phyloP scores from a whole-genome alignment of 2,329 filamentous ascomycete genomes.

The Sclerotinia borealis region DNA sequence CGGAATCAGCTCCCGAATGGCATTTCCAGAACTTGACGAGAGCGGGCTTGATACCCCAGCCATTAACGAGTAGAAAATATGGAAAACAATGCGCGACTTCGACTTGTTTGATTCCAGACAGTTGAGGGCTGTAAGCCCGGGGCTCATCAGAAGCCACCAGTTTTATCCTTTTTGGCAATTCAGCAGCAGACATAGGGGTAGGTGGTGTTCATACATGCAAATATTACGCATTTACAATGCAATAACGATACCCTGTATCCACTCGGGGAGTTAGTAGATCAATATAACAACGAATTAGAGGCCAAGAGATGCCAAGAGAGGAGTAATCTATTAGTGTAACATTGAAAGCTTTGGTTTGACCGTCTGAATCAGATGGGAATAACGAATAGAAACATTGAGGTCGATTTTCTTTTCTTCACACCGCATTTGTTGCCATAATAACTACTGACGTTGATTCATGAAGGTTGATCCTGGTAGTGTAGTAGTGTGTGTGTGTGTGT shows the following conservation, averaged over 20 bases:
- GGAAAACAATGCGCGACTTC: slow-evolving; percentile 27
- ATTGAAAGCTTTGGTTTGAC: background rate
- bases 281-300: background rate
- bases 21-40: slow-evolving; percentile 36
- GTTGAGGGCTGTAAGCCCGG: slow-evolving; percentile 12
- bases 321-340: background rate
- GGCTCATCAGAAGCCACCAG: background rate
- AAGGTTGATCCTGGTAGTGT: no score
- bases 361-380: no score
- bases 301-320: background rate
- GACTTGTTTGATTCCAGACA: slow-evolving; percentile 27
- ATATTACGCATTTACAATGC: slow-evolving; percentile 1
- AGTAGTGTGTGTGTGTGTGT: no score
- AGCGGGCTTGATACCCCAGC: slow-evolving; percentile 36
- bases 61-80: slow-evolving; percentile 30
- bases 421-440: background rate
- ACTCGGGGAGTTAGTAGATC: slow-evolving; percentile 1
- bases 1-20: slow-evolving; percentile 38
- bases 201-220: background rate
- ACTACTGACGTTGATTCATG: no score
- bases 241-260: slow-evolving; percentile 14
- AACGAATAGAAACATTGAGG: background rate
- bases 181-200: background rate
- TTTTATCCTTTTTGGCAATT: background rate
- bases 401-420: background rate